Percentiles rank a stretch among this genome's conserved stretches.
phyloP scores from a whole-genome alignment of 768 basidiomycete species.

The Kwoniella dendrophila region DNA sequence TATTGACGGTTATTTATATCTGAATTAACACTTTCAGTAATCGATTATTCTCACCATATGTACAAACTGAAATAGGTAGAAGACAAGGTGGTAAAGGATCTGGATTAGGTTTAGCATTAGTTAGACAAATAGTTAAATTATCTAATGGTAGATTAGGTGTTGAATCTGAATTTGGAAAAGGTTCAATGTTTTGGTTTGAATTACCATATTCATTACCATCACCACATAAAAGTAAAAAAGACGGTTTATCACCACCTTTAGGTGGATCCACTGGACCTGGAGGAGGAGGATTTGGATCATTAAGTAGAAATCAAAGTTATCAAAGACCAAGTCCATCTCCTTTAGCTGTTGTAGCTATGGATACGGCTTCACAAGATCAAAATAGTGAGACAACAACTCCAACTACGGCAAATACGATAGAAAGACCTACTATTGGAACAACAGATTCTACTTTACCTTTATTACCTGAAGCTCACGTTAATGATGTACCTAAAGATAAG shows the following conservation, averaged over 20 bases:
- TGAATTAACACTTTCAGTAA: constrained; percentile 28
- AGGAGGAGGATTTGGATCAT: constrained; percentile 1
- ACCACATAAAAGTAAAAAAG: constrained; percentile 22
- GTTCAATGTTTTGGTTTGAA: constrained; percentile 78
- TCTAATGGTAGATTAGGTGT: constrained; percentile 70
- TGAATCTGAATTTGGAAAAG: constrained; percentile 59
- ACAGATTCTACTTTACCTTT: constrained; percentile 36
- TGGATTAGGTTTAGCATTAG: constrained; percentile 73
- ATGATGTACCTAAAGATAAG: background rate
- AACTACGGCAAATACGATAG: background rate
- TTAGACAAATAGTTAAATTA: constrained; percentile 75
- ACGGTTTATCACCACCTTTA: constrained; percentile 8
- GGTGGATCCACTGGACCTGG: background rate
- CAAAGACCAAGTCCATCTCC: constrained; percentile 13
- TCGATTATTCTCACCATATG: constrained; percentile 55
- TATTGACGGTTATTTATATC: background rate
- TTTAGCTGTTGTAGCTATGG: constrained; percentile 2
- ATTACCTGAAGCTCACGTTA: constrained; percentile 26
- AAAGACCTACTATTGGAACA: constrained; percentile 29
- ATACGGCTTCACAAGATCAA: too few species aligned
- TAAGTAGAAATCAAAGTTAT: constrained; percentile 7
- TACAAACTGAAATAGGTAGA: constrained; percentile 59
- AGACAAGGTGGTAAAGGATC: constrained; percentile 65
- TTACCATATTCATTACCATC: constrained; percentile 50
- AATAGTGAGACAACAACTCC: too few species aligned